A percentile compares a stretch with the other conserved stretches of the same genome.
Conservation (phyloP, 192 early-diverging fungal species). For the Rhizoclosmatium globosum region DNA sequence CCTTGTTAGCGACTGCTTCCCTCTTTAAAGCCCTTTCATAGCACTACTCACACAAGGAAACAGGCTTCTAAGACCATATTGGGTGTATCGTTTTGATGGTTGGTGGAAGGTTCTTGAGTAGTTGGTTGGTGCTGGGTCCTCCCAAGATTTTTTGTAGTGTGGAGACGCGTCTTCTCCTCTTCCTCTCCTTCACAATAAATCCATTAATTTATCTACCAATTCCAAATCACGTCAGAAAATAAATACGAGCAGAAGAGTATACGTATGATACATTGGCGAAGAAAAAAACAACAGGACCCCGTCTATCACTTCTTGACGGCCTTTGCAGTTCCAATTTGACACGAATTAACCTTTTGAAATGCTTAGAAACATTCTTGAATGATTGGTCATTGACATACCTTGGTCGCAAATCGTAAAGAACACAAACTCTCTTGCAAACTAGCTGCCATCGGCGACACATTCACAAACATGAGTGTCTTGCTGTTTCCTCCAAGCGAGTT, state of each 20-base stretch:
- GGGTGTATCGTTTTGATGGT: background rate
- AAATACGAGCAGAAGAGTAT: background rate
- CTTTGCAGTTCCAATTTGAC: constrained; percentile 85
- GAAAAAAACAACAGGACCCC: background rate
- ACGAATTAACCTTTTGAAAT: constrained; percentile 71
- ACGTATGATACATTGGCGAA: background rate
- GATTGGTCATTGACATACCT: constrained; percentile 54
- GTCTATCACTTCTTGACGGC: constrained; percentile 11
- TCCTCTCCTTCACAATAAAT: no score
- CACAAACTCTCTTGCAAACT: constrained; percentile 88
- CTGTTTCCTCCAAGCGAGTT: constrained; percentile 86
- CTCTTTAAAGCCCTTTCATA: background rate
- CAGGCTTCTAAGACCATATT: constrained; percentile 92
- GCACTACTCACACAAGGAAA: constrained; percentile 77
- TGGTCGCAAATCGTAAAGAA: constrained; percentile 94
- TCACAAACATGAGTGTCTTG: constrained; percentile 99
- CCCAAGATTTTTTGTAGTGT: background rate
- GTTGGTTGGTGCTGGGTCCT: background rate
- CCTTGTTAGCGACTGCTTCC: background rate
- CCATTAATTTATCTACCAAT: no score
- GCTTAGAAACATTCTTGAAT: background rate
- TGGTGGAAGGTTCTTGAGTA: background rate
- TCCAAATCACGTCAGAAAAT: no score
- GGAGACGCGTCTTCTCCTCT: background rate
- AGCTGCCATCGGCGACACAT: constrained; percentile 83